Conservation (phyloP, 169 alveolate genomes). For the Plasmodium blacklocki region DNA sequence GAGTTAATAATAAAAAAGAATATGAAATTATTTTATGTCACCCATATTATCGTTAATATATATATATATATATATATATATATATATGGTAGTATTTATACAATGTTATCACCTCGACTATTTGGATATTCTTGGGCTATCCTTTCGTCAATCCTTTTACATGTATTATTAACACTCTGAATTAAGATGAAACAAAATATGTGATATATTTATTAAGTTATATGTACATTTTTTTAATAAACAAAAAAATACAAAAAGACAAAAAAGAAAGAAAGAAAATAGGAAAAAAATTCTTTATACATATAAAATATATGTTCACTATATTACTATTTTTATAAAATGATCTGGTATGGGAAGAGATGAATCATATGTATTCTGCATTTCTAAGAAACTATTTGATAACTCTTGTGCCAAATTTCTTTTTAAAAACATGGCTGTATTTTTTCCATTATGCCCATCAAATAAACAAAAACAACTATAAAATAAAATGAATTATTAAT, state of each 20-base stretch:
- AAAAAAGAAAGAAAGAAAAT: too few relatives aligned
- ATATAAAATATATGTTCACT: neutral
- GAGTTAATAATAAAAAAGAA: neutral
- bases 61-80: too few relatives aligned
- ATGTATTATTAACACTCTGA: conserved; percentile 65
- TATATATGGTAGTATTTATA: too few relatives aligned
- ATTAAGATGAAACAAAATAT: neutral
- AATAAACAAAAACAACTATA: conserved; percentile 55
- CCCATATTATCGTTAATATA: neutral
- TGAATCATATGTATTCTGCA: conserved; percentile 55
- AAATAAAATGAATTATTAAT: conserved; percentile 1
- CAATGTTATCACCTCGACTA: conserved; percentile 41
- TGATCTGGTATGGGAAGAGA: conserved; percentile 72
- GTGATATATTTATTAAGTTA: neutral
- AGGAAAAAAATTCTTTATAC: too few relatives aligned
- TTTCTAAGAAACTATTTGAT: conserved; percentile 17
- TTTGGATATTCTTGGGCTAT: conserved; percentile 43
- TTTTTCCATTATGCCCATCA: conserved; percentile 75
- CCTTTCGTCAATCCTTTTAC: conserved; percentile 55
- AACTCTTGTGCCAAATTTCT: conserved; percentile 68
- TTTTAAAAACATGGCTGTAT: conserved; percentile 60
- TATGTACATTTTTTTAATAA: neutral
- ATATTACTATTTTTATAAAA: conserved; percentile 56
- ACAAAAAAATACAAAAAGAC: too few relatives aligned
- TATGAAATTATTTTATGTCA: conserved; percentile 8